Evolutionary conservation across 73 alveolate species (phyloP), one percentile per base, ranked within the genome.

Genomic region (Vitrella brassicaformis): DNA sequence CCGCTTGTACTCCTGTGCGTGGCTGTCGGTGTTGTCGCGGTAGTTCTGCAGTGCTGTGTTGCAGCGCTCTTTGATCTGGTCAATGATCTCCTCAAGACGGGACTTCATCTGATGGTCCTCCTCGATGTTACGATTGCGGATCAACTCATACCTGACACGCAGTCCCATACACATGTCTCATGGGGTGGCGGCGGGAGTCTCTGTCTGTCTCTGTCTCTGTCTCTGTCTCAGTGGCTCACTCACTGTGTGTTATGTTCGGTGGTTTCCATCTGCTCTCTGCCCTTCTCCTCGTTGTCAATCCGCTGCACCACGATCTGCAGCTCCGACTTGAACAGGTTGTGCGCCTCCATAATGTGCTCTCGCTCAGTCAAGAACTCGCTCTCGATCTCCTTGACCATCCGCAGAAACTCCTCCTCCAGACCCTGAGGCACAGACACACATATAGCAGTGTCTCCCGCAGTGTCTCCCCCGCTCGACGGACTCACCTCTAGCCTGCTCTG

Each of bases 321-420:
- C 79, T 90, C 97, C 66, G 78, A 83, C 79, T 84, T 89, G 80
- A 88, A 94, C 88, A 78, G 88, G 39, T 85, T 90, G 72, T 88
- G 92, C 71, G 84, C 86, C 68, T 84, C 82, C 75, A 74, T 74
- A 0, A 90, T 88, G 76, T 90, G 93, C 31, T 78, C 83, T 80
- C 86, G 81, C 80, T 90, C 97, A 80, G 78, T 84, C 75, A 85
- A 90, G 73, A 85, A 90, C 74, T 90, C 97, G 65, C 80, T 76
- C 80, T 88, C 89, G 66, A 90, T 81, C 69, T 83, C 85, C 28
- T 45, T 70, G 47, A 88, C 80, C 79, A 85, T 93, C 31, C 91
- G 79, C 81, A 85, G 94, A 68, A 90, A 90, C 79, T 90, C 94
- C 74, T 87, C 90, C 67, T 88, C 87, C 71, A 90, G 82, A 0